A percentile compares a stretch with the other conserved stretches of the same genome.
phyloP scores from a whole-genome alignment of 805 yeast genomes.

The Nakazawaea laoshanensis region DNA sequence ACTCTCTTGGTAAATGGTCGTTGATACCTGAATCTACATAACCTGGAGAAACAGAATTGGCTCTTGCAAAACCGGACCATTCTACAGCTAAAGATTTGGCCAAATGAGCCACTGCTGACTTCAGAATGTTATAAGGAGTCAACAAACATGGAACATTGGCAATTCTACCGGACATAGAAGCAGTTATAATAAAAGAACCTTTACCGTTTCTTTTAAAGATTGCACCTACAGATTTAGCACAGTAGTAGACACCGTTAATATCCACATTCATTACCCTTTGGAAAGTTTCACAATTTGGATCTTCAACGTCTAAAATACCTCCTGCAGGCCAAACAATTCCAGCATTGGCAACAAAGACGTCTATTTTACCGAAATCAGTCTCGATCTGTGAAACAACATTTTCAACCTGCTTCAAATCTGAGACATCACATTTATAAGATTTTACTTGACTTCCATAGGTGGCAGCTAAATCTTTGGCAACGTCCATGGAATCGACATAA shows the following conservation, averaged over 20 bases:
- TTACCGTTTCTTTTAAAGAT: slow-evolving; percentile 37
- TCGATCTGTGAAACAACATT: slow-evolving; percentile 18
- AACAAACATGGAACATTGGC: slow-evolving; percentile 47
- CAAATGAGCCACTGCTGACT: slow-evolving; percentile 41
- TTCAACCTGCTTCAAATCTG: slow-evolving; percentile 21
- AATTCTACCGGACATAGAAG: slow-evolving; percentile 48
- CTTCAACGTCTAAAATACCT: slow-evolving; percentile 22
- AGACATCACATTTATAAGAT: slow-evolving; percentile 23
- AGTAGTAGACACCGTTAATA: slow-evolving; percentile 41
- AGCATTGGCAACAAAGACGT: slow-evolving; percentile 34
- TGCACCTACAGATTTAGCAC: slow-evolving; percentile 42
- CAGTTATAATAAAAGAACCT: slow-evolving; percentile 44
- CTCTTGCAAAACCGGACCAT: slow-evolving; percentile 42
- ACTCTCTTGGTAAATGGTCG: slow-evolving; percentile 19
- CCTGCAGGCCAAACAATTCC: slow-evolving; percentile 28
- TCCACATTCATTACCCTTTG: slow-evolving; percentile 42
- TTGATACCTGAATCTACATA: slow-evolving; percentile 40
- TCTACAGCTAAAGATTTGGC: slow-evolving; percentile 40
- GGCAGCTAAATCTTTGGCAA: slow-evolving; percentile 29
- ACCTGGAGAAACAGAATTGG: slow-evolving; percentile 44
- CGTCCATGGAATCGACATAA: slow-evolving; percentile 24
- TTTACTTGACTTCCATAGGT: slow-evolving; percentile 20
- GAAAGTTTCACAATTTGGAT: slow-evolving; percentile 24
- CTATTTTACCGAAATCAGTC: slow-evolving; percentile 28
- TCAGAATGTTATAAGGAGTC: slow-evolving; percentile 41